Evolutionary conservation across 108 stramenopile species (phyloP), one percentile per base, ranked within the genome.

Genomic region (Ochromonas danica): DNA sequence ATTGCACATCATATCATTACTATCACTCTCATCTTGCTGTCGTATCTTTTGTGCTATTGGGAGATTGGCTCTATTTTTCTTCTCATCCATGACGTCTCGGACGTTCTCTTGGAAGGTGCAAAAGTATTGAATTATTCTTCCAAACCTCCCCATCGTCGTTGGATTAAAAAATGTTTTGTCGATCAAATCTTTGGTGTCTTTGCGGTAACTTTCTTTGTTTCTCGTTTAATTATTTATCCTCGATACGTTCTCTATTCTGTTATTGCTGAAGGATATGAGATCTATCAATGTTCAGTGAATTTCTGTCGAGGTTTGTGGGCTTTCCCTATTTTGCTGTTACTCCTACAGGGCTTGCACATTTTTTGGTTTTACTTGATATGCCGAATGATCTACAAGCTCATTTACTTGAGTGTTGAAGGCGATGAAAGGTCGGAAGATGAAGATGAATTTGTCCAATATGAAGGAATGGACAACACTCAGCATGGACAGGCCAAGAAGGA

Each of bases 41-140:
- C 72, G 43, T 75, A 33, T 36, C 10, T 75, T n/a, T 14, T 22
- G 45, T 35, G 38, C 31, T 33, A 67, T 36, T 67, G 17, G 30
- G 10, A 25, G 10, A 25, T 83, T 14, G 85, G 85, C 42, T 1
- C 78, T 25, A 42, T 81, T 39, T 60, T 85, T 31, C 40, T 85
- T 40, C 42, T 84, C 25, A 62, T 83, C 41, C 85, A 85, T 40
- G 85, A 85, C 61, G 35, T 77, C 39, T 40, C 80, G 31, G 85
- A 85, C 63, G 35, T 84, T 61, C 81, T 85, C 75, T 38, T 85
- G 71, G 85, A 85, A n/a, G 30, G 71, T 36, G 81, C 82, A 51
- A 85, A 85, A 83, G 71, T 85, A 22, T 80, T 85, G 82, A 85
- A 85, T 83, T 85, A 85, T 75, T 35, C 78, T 35, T 74, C 77